Evolutionary conservation across 2,329 filamentous ascomycete genomes (phyloP).

Genomic region (Scedosporium minutisporum): DNA sequence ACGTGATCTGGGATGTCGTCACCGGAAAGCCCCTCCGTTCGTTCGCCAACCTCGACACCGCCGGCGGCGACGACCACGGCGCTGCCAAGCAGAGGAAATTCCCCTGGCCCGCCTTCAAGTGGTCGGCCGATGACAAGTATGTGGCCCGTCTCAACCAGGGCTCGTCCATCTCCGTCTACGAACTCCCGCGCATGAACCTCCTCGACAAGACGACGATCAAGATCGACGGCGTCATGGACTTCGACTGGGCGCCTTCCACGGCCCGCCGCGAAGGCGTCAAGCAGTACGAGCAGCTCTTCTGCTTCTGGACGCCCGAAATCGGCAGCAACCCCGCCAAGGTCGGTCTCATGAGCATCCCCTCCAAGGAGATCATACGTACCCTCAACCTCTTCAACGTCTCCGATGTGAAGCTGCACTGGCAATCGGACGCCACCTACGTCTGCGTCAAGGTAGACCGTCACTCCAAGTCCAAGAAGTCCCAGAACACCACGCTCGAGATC

Average conservation of each 20-base stretch:
- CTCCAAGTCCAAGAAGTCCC: constrained; percentile 97
- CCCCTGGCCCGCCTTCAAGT: constrained; percentile 98
- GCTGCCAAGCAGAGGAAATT: constrained; percentile 64
- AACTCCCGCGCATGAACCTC: constrained; percentile 79
- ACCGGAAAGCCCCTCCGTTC: constrained; percentile 84
- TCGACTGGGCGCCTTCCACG: constrained; percentile 89
- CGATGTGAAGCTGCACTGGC: constrained; percentile 97
- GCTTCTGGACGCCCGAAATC: constrained; percentile 98
- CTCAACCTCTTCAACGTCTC: constrained; percentile 97
- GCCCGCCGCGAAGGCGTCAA: constrained; percentile 77
- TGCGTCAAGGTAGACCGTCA: constrained; percentile 98
- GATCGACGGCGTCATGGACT: constrained; percentile 93
- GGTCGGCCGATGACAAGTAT: constrained; percentile 96
- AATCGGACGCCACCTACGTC: constrained; percentile 85
- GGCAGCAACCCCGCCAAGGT: constrained; percentile 97
- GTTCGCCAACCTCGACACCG: constrained; percentile 79
- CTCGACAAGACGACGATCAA: constrained; percentile 89
- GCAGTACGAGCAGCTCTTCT: constrained; percentile 89
- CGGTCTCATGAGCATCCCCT: constrained; percentile 89
- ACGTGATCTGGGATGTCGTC: constrained; percentile 95
- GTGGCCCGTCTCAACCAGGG: constrained; percentile 85
- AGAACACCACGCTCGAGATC: constrained; percentile 94
- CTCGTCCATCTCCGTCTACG: constrained; percentile 84
- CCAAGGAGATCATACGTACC: constrained; percentile 86
- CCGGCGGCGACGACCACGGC: constrained; percentile 49